phyloP scores from a whole-genome alignment of 2,329 filamentous ascomycete species.

The Sporothrix protearum region DNA sequence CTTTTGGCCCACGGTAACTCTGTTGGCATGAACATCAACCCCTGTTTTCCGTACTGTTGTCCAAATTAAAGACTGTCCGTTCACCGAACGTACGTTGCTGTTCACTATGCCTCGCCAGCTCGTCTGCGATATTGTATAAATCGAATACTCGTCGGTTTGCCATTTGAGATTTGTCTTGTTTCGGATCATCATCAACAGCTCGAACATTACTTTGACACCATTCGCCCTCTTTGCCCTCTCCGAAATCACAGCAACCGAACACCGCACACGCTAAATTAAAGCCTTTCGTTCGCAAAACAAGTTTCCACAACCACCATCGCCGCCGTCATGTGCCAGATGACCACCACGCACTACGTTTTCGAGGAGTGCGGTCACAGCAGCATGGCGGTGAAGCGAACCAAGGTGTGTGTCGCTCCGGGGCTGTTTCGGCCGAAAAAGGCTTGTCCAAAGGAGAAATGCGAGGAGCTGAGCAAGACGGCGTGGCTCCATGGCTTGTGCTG shows the following conservation, averaged over 20 bases:
- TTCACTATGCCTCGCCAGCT: not conserved
- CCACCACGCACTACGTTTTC: not conserved
- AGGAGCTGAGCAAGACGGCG: not conserved
- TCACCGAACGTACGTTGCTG: not conserved
- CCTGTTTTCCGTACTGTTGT: not conserved
- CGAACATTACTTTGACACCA: not conserved
- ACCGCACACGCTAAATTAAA: not conserved
- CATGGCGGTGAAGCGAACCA: not conserved
- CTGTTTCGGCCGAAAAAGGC: not conserved
- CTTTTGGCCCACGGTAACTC: not conserved
- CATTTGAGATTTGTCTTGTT: not conserved
- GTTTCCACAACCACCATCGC: not conserved
- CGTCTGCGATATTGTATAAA: not conserved
- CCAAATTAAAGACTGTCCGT: not conserved
- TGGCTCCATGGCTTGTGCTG: not conserved
- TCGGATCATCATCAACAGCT: not conserved
- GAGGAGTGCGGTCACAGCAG: conserved; percentile 4
- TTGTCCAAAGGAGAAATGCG: not conserved
- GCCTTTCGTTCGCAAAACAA: not conserved
- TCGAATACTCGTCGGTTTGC: not conserved
- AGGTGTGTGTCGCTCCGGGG: not conserved
- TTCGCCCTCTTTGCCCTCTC: not conserved
- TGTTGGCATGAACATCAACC: not conserved
- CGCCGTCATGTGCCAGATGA: not conserved
- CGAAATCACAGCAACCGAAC: not conserved